Percentiles rank a stretch among this genome's conserved stretches.
These are phyloP conservation scores for Vigna trinervia DNA, from an alignment of 306 rosid species.

Conservation along the genomic window DNA sequence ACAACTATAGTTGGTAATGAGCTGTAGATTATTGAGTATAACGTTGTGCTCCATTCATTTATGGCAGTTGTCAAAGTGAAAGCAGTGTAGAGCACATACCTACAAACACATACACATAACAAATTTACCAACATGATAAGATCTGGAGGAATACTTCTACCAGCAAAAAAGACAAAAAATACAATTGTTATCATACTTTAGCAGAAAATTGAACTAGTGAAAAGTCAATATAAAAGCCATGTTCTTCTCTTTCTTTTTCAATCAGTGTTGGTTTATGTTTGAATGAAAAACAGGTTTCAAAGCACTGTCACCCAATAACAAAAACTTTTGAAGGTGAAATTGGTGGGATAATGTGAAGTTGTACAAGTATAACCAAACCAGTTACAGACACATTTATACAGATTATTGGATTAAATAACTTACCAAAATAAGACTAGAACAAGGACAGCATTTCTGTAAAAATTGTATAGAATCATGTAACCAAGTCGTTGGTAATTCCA, in stretches of 20 bases:
- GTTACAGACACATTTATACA: not conserved
- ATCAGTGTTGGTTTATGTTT: conserved; percentile 18
- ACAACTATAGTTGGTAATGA: conserved; percentile 83
- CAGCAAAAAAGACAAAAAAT: not conserved
- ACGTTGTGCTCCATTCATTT: conserved; percentile 87
- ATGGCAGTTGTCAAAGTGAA: conserved; percentile 86
- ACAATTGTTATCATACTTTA: conserved; percentile 16
- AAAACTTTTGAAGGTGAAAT: conserved; percentile 15
- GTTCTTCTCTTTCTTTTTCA: not conserved
- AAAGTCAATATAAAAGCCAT: not conserved
- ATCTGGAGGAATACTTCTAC: not conserved
- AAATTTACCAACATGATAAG: conserved; percentile 26
- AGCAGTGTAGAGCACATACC: conserved; percentile 85
- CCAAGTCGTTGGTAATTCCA: conserved; percentile 98
- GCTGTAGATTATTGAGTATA: conserved; percentile 82
- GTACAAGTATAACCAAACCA: not conserved
- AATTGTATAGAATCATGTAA: conserved; percentile 92
- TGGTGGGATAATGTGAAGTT: conserved; percentile 21
- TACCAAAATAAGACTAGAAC: conserved; percentile 95
- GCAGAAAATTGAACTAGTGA: not conserved
- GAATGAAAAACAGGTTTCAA: not conserved
- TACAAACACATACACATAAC: conserved; percentile 45
- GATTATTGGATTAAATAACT: conserved; percentile 44
- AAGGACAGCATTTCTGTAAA: conserved; percentile 92
- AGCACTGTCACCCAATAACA: conserved; percentile 5